Conservation (phyloP, 2,329 filamentous ascomycete species). For the Clonostachys rhizophaga region DNA sequence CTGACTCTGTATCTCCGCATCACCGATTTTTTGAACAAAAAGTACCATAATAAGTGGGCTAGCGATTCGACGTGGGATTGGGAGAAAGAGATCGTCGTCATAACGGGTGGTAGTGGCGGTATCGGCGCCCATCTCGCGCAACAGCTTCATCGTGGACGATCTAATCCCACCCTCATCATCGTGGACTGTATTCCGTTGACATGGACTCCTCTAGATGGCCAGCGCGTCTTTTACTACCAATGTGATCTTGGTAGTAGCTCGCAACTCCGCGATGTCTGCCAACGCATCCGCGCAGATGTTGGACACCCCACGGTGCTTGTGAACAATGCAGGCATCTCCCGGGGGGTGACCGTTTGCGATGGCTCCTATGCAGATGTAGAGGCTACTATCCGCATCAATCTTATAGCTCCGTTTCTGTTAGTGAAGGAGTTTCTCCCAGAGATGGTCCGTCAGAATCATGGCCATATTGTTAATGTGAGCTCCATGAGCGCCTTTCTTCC, state of each 20-base stretch:
- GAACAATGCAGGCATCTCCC: conserved; percentile 65
- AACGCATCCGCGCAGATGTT: conserved; percentile 46
- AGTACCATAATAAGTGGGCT: conserved; percentile 22
- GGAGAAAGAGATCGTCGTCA: conserved; percentile 64
- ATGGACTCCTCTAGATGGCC: too few species aligned
- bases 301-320: conserved; percentile 66
- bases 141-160: conserved; percentile 38
- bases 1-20: conserved; percentile 16
- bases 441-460: conserved; percentile 61
- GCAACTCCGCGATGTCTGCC: conserved; percentile 45
- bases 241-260: conserved; percentile 62
- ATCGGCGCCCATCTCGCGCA: conserved; percentile 65
- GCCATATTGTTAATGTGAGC: conserved; percentile 68
- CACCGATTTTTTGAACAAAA: too few species aligned
- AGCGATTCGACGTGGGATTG: conserved; percentile 50
- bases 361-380: conserved; percentile 52
- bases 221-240: conserved; percentile 58
- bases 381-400: conserved; percentile 68
- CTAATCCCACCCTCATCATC: too few species aligned
- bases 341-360: conserved; percentile 57
- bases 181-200: too few species aligned
- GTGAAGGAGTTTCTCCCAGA: conserved; percentile 61
- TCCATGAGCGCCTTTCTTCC: conserved; percentile 57
- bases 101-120: conserved; percentile 71
- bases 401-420: conserved; percentile 62